Conservation (phyloP, 2,329 filamentous ascomycete genomes). For the Xylaria sp. region DNA sequence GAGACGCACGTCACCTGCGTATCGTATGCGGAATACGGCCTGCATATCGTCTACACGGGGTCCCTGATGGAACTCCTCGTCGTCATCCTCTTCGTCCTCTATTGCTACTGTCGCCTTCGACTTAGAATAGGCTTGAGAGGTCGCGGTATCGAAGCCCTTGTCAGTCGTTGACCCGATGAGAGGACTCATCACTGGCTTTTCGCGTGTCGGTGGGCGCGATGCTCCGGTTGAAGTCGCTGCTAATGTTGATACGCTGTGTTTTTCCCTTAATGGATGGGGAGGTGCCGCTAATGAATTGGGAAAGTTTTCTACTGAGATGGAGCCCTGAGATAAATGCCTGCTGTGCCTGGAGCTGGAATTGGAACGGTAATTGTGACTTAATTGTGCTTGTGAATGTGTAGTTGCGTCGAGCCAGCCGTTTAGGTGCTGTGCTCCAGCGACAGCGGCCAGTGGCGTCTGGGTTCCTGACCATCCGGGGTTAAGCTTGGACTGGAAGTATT, state of each 20-base stretch:
- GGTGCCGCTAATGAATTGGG: slow-evolving; percentile 46
- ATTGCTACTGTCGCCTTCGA: slow-evolving; percentile 23
- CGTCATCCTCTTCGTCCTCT: slow-evolving; percentile 39
- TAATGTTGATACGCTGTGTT: slow-evolving; percentile 71
- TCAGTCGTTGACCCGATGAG: slow-evolving; percentile 39
- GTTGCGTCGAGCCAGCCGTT: slow-evolving; percentile 58
- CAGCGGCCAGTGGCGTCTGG: slow-evolving; percentile 81
- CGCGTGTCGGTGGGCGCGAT: slow-evolving; percentile 68
- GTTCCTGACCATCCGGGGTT: slow-evolving; percentile 76
- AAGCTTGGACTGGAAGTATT: slow-evolving; percentile 84
- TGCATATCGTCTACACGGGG: slow-evolving; percentile 87
- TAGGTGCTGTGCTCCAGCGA: slow-evolving; percentile 75
- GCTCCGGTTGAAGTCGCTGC: slow-evolving; percentile 64
- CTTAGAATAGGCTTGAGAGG: slow-evolving; percentile 8
- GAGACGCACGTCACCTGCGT: slow-evolving; percentile 86
- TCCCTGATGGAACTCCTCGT: slow-evolving; percentile 68
- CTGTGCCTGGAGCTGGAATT: slow-evolving; percentile 51
- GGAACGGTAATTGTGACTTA: slow-evolving; percentile 22
- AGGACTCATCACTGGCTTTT: slow-evolving; percentile 45
- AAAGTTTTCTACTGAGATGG: slow-evolving; percentile 58
- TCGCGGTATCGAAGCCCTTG: slow-evolving; percentile 32
- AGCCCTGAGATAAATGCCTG: slow-evolving; percentile 59
- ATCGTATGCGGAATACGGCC: slow-evolving; percentile 89
- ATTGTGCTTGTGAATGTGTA: slow-evolving; percentile 1
- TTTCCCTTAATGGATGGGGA: slow-evolving; percentile 62